phyloP scores from a whole-genome alignment of 331 rosid species.

The Malus hybrid region DNA sequence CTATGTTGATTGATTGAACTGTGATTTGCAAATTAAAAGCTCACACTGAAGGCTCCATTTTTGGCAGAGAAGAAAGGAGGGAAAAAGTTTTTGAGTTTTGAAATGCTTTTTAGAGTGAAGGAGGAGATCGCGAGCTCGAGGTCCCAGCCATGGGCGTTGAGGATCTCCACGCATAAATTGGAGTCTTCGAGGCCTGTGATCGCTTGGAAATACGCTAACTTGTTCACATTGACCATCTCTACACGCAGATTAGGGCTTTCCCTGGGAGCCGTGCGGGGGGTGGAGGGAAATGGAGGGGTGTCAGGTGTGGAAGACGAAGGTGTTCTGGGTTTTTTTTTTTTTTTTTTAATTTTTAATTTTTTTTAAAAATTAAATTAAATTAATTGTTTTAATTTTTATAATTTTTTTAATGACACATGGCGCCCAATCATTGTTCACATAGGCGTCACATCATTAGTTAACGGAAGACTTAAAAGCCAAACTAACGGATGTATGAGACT shows the following conservation, averaged over 20 bases:
- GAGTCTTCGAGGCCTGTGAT: constrained; percentile 82
- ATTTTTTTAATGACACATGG: too few relatives aligned
- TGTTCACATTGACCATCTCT: constrained; percentile 66
- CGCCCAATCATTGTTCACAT: too few relatives aligned
- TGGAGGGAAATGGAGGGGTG: too few relatives aligned
- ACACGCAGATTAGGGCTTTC: not conserved
- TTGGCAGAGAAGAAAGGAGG: not conserved
- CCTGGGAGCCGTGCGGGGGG: too few relatives aligned
- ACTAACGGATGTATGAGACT: too few relatives aligned
- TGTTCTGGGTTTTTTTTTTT: too few relatives aligned
- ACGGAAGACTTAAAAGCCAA: too few relatives aligned
- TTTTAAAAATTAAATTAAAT: too few relatives aligned
- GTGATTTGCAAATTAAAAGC: constrained; percentile 31
- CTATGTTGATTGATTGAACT: constrained; percentile 41
- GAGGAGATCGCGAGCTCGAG: constrained; percentile 89
- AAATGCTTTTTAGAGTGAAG: not conserved
- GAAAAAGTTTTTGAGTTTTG: not conserved
- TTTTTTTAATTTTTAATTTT: too few relatives aligned
- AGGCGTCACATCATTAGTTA: too few relatives aligned
- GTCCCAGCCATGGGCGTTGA: constrained; percentile 61
- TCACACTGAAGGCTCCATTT: constrained; percentile 21
- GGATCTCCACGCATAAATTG: constrained; percentile 80
- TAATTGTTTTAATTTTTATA: too few relatives aligned
- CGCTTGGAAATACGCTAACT: constrained; percentile 82
- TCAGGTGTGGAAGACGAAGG: too few relatives aligned